These are phyloP conservation scores for Datisca glomerata DNA, from an alignment of 306 rosid species.

Conservation along the genomic window DNA sequence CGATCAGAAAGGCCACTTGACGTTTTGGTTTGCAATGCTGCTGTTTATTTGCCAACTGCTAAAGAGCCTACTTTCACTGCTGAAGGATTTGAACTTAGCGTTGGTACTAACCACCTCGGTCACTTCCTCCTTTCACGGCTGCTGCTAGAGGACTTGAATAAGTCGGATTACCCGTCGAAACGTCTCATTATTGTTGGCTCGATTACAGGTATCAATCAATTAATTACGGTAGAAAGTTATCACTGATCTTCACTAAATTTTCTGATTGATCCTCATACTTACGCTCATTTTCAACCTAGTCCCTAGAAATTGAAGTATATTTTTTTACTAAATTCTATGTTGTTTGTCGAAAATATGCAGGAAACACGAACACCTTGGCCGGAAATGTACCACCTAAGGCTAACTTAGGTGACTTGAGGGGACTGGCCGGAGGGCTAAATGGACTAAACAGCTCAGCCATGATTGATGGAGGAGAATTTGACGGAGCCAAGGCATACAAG, in stretches of 20 bases:
- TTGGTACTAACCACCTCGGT: conserved; percentile 92
- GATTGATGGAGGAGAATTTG: conserved; percentile 92
- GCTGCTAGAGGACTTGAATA: conserved; percentile 61
- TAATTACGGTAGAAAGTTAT: no score
- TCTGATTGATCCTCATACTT: no score
- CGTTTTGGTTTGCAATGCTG: conserved; percentile 90
- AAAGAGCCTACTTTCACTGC: conserved; percentile 88
- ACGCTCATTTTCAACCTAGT: no score
- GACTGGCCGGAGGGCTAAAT: conserved; percentile 71
- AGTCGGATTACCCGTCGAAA: conserved; percentile 81
- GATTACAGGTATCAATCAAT: conserved; percentile 52
- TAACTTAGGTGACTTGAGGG: conserved; percentile 94
- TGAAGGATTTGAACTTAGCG: conserved; percentile 93
- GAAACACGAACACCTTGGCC: conserved; percentile 96
- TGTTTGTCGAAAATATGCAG: conserved; percentile 29
- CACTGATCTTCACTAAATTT: no score
- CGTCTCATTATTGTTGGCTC: conserved; percentile 93
- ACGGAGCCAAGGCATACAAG: conserved; percentile 98
- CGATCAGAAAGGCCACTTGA: conserved; percentile 60
- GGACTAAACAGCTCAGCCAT: conserved; percentile 83
- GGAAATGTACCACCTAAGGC: conserved; percentile 99
- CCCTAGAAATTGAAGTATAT: no score
- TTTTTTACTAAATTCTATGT: conserved; percentile 3
- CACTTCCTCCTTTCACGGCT: conserved; percentile 89
- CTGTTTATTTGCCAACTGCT: conserved; percentile 87